phyloP scores from a whole-genome alignment of 768 basidiomycete species.

The Rhizopogon rudus region DNA sequence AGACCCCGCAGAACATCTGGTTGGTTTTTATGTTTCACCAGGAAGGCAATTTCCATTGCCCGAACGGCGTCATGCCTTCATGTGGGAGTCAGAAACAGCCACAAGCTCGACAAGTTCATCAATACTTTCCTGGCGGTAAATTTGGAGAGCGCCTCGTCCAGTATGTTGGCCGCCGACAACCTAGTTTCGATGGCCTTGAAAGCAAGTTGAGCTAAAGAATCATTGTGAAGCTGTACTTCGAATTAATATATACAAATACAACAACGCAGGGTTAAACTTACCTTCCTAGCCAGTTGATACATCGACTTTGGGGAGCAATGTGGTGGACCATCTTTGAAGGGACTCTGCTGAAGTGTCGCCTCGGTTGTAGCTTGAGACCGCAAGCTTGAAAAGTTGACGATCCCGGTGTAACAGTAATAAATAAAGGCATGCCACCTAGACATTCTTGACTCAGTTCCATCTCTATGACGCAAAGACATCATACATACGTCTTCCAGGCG shows the following conservation, averaged over 20 bases:
- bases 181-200: neutral
- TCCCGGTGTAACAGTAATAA: slow-evolving; percentile 7
- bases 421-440: slow-evolving; percentile 5
- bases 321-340: neutral
- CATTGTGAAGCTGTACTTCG: neutral
- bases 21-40: neutral
- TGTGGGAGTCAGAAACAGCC: neutral
- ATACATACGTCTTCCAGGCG: slow-evolving; percentile 6
- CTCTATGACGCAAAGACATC: neutral
- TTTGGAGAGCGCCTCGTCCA: slow-evolving; percentile 7
- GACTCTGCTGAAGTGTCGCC: neutral
- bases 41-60: slow-evolving; percentile 2
- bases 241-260: neutral
- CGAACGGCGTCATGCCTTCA: slow-evolving; percentile 2
- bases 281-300: slow-evolving; percentile 19
- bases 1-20: slow-evolving; percentile 1
- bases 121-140: slow-evolving; percentile 5
- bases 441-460: neutral
- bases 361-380: neutral
- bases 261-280: neutral
- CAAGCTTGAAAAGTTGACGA: slow-evolving; percentile 1
- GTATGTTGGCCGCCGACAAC: slow-evolving; percentile 2
- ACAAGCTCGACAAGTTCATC: too few relatives aligned
- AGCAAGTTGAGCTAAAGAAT: slow-evolving; percentile 1
- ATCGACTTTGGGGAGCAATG: slow-evolving; percentile 21